phyloP scores from a whole-genome alignment of 441 rosid genomes.

The Bruguiera hainesii region DNA sequence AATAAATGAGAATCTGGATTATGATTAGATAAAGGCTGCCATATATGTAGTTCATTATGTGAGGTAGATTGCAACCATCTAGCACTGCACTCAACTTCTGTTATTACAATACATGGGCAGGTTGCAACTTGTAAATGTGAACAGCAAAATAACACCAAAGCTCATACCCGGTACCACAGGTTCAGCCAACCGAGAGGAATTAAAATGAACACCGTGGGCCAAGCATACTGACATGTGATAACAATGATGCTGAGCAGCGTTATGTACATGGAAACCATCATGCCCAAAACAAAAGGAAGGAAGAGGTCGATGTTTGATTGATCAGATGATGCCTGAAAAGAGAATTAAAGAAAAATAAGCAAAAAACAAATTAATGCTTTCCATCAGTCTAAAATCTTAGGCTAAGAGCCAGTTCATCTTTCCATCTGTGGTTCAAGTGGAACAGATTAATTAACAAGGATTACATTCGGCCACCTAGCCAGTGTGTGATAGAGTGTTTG shows the following conservation, averaged over 20 bases:
- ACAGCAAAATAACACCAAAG: not conserved
- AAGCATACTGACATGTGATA: slow-evolving; percentile 87
- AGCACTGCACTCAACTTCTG: no score
- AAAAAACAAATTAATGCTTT: not conserved
- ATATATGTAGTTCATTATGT: not conserved
- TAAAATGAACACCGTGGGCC: slow-evolving; percentile 82
- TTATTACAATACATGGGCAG: no score
- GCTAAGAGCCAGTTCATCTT: not conserved
- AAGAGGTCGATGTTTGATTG: slow-evolving; percentile 82
- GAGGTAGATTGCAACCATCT: not conserved
- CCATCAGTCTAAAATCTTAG: slow-evolving; percentile 12
- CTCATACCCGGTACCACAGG: slow-evolving; percentile 77
- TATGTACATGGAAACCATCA: slow-evolving; percentile 63
- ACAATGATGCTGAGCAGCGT: slow-evolving; percentile 79
- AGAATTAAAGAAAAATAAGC: slow-evolving; percentile 1
- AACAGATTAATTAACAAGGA: no score
- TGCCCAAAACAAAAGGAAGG: slow-evolving; percentile 60
- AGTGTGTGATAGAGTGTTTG: no score
- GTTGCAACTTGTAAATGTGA: not conserved
- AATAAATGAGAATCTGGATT: slow-evolving; percentile 2
- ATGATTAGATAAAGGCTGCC: not conserved
- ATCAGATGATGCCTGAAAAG: slow-evolving; percentile 83
- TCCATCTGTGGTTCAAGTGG: no score
- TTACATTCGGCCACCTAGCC: no score
- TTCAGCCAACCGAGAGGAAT: slow-evolving; percentile 89